These are phyloP conservation scores for Hippophae tibetana DNA, from an alignment of 306 rosid genomes.

Conservation along the genomic window DNA sequence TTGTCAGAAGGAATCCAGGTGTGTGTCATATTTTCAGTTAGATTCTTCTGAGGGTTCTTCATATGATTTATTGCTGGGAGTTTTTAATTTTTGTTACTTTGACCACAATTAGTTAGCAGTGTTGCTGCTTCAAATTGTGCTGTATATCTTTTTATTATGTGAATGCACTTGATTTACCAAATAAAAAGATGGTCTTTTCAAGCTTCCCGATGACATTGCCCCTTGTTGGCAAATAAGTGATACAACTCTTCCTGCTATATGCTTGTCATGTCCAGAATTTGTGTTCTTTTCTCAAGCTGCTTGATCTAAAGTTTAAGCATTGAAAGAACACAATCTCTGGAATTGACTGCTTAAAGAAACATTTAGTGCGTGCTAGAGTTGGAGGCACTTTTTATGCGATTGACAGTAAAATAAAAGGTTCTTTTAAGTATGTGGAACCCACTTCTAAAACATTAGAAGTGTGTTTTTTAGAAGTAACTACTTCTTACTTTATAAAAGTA, in stretches of 20 bases:
- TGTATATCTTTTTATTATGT: too few species aligned
- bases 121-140: not conserved
- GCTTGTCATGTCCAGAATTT: not conserved
- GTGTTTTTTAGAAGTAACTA: too few species aligned
- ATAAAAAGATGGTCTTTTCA: not conserved
- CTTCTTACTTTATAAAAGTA: too few species aligned
- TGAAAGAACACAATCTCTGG: too few species aligned
- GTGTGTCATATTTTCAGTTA: not conserved
- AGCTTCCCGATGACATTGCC: not conserved
- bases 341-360: too few species aligned
- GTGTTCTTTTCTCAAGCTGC: not conserved
- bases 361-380: too few species aligned
- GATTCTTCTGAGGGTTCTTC: constrained; percentile 10
- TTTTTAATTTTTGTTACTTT: not conserved
- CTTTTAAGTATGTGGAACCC: too few species aligned
- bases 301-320: not conserved
- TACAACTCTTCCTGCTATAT: not conserved
- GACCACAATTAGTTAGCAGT: not conserved
- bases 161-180: too few species aligned
- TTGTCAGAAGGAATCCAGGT: constrained; percentile 95
- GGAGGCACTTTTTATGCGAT: too few species aligned
- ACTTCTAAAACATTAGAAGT: too few species aligned
- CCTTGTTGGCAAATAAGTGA: not conserved
- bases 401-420: too few species aligned
- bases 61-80: constrained; percentile 7